Evolutionary conservation across 176 grass and related monocot species (phyloP), one percentile per base, ranked within the genome.

Genomic region (Eremochloa ophiuroides): DNA sequence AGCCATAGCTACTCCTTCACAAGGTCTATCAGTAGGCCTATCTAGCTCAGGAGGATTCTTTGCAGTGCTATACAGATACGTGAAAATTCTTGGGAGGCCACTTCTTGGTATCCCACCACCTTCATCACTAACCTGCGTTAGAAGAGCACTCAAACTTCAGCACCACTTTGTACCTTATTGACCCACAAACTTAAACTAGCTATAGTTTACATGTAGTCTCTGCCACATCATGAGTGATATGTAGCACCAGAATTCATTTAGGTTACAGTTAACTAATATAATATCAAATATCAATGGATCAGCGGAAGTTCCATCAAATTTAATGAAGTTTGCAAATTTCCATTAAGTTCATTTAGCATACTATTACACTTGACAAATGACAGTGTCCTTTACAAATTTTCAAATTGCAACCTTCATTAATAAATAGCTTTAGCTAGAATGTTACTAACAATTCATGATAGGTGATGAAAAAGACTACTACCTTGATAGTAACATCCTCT

Each of bases 401-500:
- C 30, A 84, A 44, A 68, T 17, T 10, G 6, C 41, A 63, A 25
- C 7, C 25, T 74, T 74, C 34, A 38, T 39, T 20, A 42, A 33
- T 42, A 63, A 80, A n/a, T 69, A 7, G 7, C 8, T 60, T 10
- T 20, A 23, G 33, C 4, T 47, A 48, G 15, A 14, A 76, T 66
- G 27, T 14, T 34, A 34, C 26, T 16, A 37, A 76, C 62, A 60
- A 50, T 23, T 75, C 26, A 53, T 72, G 37, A 16, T 75, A 80
- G 46, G 41, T 33, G 27, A 56, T 80, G 6, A 34, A 47, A 48
- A 48, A 68, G 67, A 75, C 28, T 60, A 61, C 37, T 73, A 97
- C 94, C 92, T 97, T 97, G 79, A 97, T 97, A 67, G 94, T 91
- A 72, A 97, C 94, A 91, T 97, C 94, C 81, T 97, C 94, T 82